Evolutionary conservation across 768 basidiomycete species (phyloP), one percentile per base, ranked within the genome.

Genomic region (Serendipita vermifera): DNA sequence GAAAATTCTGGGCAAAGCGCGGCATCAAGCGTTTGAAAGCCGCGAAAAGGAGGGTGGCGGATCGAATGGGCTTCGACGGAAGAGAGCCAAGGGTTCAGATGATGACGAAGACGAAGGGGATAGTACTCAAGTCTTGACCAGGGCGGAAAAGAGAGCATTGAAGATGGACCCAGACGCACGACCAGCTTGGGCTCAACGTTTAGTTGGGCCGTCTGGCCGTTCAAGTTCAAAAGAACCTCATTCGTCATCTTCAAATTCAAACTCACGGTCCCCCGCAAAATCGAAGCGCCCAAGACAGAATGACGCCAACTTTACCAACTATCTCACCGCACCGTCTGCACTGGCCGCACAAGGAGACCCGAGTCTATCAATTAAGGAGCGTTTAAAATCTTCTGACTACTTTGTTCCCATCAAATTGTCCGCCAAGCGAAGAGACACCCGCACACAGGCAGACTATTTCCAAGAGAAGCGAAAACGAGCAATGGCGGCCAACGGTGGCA

Each of bases 1-100:
- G 29, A 54, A 29, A 31, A 11, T 51, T 5, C 17, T 51, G 11
- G 46, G 46, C 17, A 51, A 51, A 51, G 9, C 46, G 26, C 26
- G 46, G 17, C 46, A 51, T 51, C 17, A 22, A 51, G n/a, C 32
- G 1, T 51, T 51, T 31, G 59, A 61, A 33, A 59, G 60, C 24
- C 1, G 33, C 14, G 36, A 29, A 38, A 55, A 29, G 59, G 33
- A 56, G 54, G 56, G 51, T 7, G 26, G 22, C 7, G 15, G 3
- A 7, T 20, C 14, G 17, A 24, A 26, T 48, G 43, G 26, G 11
- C 17, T 14, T n/a, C 48, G 55, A 27, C 40, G n/a, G 39, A 14
- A 11, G 17, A 56, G 51, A 31, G 32, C 15, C 9, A n/a, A 32
- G 17, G 22, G 14, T 6, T 54, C 11, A 13, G 57, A 55, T 33